phyloP scores from a whole-genome alignment of 108 stramenopile genomes.

The Fistulifera solaris region DNA sequence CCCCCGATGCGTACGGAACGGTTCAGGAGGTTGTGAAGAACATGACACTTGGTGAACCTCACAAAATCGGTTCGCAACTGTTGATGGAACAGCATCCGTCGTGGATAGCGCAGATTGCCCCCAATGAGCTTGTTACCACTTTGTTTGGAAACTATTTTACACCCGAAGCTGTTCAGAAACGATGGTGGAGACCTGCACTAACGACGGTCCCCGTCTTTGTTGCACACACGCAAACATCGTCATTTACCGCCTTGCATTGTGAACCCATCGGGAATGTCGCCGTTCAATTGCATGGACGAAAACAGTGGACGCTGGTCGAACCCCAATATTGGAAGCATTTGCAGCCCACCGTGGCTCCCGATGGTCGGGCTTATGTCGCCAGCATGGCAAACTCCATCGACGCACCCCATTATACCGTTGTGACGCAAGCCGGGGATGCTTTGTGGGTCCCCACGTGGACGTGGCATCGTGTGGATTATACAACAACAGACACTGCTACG shows the following conservation, averaged over 20 bases:
- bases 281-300: constrained; percentile 56
- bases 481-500: neutral
- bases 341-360: constrained; percentile 45
- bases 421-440: constrained; percentile 56
- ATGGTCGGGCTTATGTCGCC: constrained; percentile 69
- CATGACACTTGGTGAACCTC: constrained; percentile 24
- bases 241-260: constrained; percentile 60
- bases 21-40: constrained; percentile 28
- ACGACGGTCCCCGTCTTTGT: constrained; percentile 70
- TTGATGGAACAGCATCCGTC: constrained; percentile 46
- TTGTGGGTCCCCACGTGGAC: constrained; percentile 84
- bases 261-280: constrained; percentile 83
- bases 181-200: constrained; percentile 29
- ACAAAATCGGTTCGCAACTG: constrained; percentile 76
- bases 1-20: constrained; percentile 38
- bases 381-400: constrained; percentile 12
- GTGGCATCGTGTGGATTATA: constrained; percentile 83
- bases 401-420: constrained; percentile 41
- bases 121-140: constrained; percentile 27
- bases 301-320: constrained; percentile 63
- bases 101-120: constrained; percentile 42
- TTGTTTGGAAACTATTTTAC: constrained; percentile 65
- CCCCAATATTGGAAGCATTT: constrained; percentile 43
- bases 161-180: constrained; percentile 20
- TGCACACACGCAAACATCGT: constrained; percentile 11